phyloP scores from a whole-genome alignment of 2,329 filamentous ascomycete genomes.

The Fusarium irregulare region DNA sequence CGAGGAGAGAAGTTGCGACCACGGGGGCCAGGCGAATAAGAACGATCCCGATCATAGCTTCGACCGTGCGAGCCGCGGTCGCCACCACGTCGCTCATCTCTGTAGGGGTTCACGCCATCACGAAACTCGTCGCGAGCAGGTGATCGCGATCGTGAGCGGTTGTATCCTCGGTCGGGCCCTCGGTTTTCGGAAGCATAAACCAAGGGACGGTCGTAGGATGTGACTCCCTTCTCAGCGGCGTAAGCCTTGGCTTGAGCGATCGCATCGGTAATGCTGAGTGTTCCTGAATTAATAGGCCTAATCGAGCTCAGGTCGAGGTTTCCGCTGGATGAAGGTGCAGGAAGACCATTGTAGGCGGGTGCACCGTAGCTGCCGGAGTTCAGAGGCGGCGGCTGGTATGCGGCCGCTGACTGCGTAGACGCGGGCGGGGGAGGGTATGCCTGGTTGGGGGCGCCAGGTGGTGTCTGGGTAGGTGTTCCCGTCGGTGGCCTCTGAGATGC shows the following conservation, averaged over 20 bases:
- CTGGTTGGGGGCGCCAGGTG: slow-evolving; percentile 52
- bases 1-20: slow-evolving; percentile 70
- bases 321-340: slow-evolving; percentile 77
- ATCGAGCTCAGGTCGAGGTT: slow-evolving; percentile 84
- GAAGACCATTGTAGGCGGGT: slow-evolving; percentile 60
- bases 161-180: slow-evolving; percentile 61
- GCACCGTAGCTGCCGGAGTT: slow-evolving; percentile 46
- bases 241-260: slow-evolving; percentile 86
- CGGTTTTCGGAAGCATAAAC: slow-evolving; percentile 56
- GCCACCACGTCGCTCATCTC: slow-evolving; percentile 84
- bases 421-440: slow-evolving; percentile 55
- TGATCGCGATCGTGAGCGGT: slow-evolving; percentile 78
- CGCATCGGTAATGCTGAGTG: slow-evolving; percentile 84
- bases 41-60: slow-evolving; percentile 72
- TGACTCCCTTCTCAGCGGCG: slow-evolving; percentile 80
- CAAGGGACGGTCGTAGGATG: slow-evolving; percentile 68
- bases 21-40: slow-evolving; percentile 73
- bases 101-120: slow-evolving; percentile 83
- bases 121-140: slow-evolving; percentile 77
- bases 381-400: slow-evolving; percentile 55
- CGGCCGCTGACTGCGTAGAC: slow-evolving; percentile 50
- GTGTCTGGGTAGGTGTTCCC: slow-evolving; percentile 57
- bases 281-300: slow-evolving; percentile 82
- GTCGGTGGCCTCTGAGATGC: slow-evolving; percentile 59
- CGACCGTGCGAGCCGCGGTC: slow-evolving; percentile 54